These are phyloP conservation scores for Pseudogymnoascus sp. DNA, from an alignment of 2,329 filamentous ascomycete genomes.

Conservation along the genomic window DNA sequence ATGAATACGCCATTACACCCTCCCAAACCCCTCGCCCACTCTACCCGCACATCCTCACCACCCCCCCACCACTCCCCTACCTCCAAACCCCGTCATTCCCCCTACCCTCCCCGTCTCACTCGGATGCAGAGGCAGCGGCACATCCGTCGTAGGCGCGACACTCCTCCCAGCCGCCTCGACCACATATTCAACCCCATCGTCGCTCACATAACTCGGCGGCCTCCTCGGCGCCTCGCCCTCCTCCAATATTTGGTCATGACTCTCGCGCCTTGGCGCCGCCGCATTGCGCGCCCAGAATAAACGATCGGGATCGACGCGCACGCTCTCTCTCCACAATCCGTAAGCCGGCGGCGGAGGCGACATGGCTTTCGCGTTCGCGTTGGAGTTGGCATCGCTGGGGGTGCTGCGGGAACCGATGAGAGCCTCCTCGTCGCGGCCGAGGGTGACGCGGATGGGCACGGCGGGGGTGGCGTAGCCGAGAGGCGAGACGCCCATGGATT, in stretches of 20 bases:
- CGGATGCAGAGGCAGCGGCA: conserved; percentile 41
- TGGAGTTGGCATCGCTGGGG: conserved; percentile 36
- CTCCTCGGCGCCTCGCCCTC: conserved; percentile 30
- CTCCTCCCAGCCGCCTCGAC: conserved; percentile 59
- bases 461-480: conserved; percentile 64
- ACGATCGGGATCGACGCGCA: conserved; percentile 73
- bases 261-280: conserved; percentile 22
- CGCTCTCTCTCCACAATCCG: conserved; percentile 75
- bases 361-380: conserved; percentile 47
- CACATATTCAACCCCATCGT: conserved; percentile 68
- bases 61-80: conserved; percentile 13
- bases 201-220: conserved; percentile 70
- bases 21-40: neutral
- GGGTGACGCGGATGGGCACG: conserved; percentile 68
- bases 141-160: conserved; percentile 40
- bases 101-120: conserved; percentile 34
- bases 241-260: conserved; percentile 11
- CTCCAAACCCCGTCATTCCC: conserved; percentile 16
- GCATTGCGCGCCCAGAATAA: conserved; percentile 72
- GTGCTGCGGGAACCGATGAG: neutral
- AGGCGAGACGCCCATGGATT: conserved; percentile 42
- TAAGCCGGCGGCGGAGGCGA: conserved; percentile 73
- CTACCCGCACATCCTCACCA: conserved; percentile 20
- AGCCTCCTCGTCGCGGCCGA: conserved; percentile 68
- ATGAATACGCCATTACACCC: neutral